Evolutionary conservation across 306 rosid genomes (phyloP).

Genomic region (Ammopiptanthus mongolicus): DNA sequence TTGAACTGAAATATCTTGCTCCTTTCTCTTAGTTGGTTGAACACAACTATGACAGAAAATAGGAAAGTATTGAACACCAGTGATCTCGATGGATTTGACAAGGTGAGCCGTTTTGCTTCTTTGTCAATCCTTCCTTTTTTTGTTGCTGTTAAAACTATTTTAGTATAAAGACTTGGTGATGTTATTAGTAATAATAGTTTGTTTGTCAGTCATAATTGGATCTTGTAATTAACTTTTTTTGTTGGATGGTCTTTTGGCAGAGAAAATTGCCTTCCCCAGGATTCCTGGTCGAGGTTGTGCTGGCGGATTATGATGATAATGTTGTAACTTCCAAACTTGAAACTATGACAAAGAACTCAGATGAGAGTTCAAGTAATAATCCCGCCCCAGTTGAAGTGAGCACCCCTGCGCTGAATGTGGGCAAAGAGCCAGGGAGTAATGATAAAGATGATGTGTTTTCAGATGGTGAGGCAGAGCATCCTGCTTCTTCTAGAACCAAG

Average conservation of each 20-base stretch:
- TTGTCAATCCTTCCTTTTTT: neutral
- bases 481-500: slow-evolving; percentile 57
- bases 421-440: slow-evolving; percentile 30
- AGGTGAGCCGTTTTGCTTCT: slow-evolving; percentile 41
- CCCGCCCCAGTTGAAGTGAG: slow-evolving; percentile 39
- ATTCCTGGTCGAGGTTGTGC: slow-evolving; percentile 87
- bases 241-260: slow-evolving; percentile 38
- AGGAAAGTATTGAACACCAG: slow-evolving; percentile 64
- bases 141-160: neutral
- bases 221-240: slow-evolving; percentile 11
- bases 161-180: neutral
- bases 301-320: slow-evolving; percentile 51
- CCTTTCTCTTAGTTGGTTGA: slow-evolving; percentile 69
- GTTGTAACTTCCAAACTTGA: slow-evolving; percentile 40
- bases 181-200: neutral
- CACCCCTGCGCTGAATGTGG: slow-evolving; percentile 30
- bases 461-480: slow-evolving; percentile 71
- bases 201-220: neutral
- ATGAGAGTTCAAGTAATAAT: slow-evolving; percentile 61
- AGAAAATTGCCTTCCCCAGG: slow-evolving; percentile 97
- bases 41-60: slow-evolving; percentile 90
- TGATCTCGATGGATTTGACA: slow-evolving; percentile 95
- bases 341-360: slow-evolving; percentile 42
- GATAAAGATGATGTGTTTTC: slow-evolving; percentile 92
- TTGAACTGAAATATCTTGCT: slow-evolving; percentile 19